Evolutionary conservation across 1,284 basidiomycete genomes (phyloP), one percentile per base, ranked within the genome.

Genomic region (Malassezia obtusa): DNA sequence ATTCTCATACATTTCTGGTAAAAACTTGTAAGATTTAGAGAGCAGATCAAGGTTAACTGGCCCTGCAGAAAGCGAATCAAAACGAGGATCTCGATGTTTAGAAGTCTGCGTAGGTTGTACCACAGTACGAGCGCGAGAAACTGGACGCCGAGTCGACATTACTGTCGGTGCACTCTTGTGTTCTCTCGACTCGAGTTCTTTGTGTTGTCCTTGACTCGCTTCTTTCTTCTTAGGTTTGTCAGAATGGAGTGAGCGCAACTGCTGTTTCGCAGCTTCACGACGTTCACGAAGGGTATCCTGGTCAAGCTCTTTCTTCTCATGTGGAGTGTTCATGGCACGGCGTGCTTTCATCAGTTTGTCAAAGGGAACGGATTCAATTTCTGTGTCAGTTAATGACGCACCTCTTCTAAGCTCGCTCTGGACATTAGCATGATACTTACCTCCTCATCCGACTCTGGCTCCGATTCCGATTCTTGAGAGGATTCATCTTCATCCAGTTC

Each of bases 131-230:
- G 79, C 80, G 12, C 91, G 82, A 3, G 85, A 82, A 2, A 94
- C 88, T 0, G 89, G 88, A 62, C 80, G 81, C 74, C 92, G 94
- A 0, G 89, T 87, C 7, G 85, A 85, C 58, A 88, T 78, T 65
- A 89, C 88, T 35, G 78, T 81, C 4, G 89, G 92, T 85, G 91
- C 89, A 77, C 94, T 86, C 71, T 96, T 96, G 73, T 82, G 82
- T 3, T 80, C 75, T 40, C 91, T 79, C 73, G 85, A 14, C 21
- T 35, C 36, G 15, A 46, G 19, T 8, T 15, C n/a, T 17, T 22
- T 15, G 4, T 26, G 8, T 26, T 12, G 26, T 11, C 51, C 52
- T 30, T 56, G 38, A 39, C 47, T 48, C 11, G 26, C 35, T 17
- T 31, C 24, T 38, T 49, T 52, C 0, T 49, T 26, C 50, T 50